A percentile compares a stretch with the other conserved stretches of the same genome.
phyloP scores from a whole-genome alignment of 1,284 basidiomycete species.

The Somion occarium region DNA sequence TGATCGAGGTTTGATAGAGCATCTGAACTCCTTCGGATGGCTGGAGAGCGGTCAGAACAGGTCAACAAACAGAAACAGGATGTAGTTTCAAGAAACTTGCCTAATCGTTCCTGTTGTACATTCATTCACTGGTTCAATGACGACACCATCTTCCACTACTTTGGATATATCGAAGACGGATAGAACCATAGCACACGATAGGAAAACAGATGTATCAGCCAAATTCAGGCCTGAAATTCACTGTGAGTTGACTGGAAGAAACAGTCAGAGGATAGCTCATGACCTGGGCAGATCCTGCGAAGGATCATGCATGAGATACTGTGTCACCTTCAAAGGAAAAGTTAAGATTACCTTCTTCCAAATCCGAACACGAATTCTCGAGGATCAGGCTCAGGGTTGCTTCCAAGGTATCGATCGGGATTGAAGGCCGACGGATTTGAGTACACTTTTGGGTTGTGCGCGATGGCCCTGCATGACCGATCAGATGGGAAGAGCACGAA shows the following conservation, averaged over 20 bases:
- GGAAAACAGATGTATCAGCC: constrained; percentile 17
- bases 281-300: constrained; percentile 1
- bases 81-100: not conserved
- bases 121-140: not conserved
- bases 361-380: constrained; percentile 9
- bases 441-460: constrained; percentile 4
- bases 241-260: not conserved
- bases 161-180: constrained; percentile 17
- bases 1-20: not conserved
- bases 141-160: not conserved
- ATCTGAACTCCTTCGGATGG: not conserved
- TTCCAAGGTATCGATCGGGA: constrained; percentile 4
- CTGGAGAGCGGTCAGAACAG: not conserved
- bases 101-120: constrained; percentile 1
- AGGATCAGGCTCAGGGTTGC: constrained; percentile 3
- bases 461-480: not conserved
- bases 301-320: not conserved
- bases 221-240: constrained; percentile 12
- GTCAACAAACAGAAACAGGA: not conserved
- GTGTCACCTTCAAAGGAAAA: not conserved
- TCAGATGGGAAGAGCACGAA: not conserved
- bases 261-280: not conserved
- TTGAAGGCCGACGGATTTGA: constrained; percentile 4
- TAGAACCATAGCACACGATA: constrained; percentile 17
- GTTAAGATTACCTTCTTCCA: constrained; percentile 9